Percentiles rank a stretch among this genome's conserved stretches.
Evolutionary conservation across 2,329 filamentous ascomycete species (phyloP).

Genomic region (Penicillium psychrosexuale): DNA sequence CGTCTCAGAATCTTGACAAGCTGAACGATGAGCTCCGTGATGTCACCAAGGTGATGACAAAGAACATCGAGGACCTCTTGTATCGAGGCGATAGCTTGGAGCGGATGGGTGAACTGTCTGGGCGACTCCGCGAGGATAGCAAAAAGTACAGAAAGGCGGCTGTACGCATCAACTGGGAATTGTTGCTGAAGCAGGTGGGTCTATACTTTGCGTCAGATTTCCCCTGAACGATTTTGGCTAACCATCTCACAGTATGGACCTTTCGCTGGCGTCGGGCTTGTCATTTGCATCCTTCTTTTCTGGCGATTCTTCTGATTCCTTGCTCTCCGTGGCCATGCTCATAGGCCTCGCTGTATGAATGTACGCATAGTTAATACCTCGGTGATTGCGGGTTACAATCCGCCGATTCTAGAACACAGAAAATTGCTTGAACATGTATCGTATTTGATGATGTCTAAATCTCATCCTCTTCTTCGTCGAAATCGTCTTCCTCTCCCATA

Average conservation of each 20-base stretch:
- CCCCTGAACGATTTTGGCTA: conserved; percentile 18
- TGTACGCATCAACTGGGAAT: conserved; percentile 95
- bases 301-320: conserved; percentile 78
- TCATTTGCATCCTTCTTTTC: conserved; percentile 83
- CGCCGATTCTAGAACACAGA: conserved; percentile 16
- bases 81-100: conserved; percentile 94
- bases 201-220: neutral
- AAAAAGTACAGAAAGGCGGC: conserved; percentile 92
- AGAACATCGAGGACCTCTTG: conserved; percentile 97
- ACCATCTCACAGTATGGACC: conserved; percentile 68
- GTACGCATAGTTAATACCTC: conserved; percentile 37
- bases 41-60: conserved; percentile 99
- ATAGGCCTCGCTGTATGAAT: conserved; percentile 30
- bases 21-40: conserved; percentile 96
- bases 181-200: conserved; percentile 79
- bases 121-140: conserved; percentile 81
- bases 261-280: conserved; percentile 73
- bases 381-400: conserved; percentile 34
- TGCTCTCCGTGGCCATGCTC: conserved; percentile 6
- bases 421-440: conserved; percentile 3
- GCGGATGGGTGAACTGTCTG: conserved; percentile 94
- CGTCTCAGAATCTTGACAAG: conserved; percentile 87
- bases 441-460: conserved; percentile 51
- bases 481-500: conserved; percentile 94
- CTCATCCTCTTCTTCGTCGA: conserved; percentile 94